Evolutionary conservation across 2,329 filamentous ascomycete genomes (phyloP).

Genomic region (Cytospora leucostoma): DNA sequence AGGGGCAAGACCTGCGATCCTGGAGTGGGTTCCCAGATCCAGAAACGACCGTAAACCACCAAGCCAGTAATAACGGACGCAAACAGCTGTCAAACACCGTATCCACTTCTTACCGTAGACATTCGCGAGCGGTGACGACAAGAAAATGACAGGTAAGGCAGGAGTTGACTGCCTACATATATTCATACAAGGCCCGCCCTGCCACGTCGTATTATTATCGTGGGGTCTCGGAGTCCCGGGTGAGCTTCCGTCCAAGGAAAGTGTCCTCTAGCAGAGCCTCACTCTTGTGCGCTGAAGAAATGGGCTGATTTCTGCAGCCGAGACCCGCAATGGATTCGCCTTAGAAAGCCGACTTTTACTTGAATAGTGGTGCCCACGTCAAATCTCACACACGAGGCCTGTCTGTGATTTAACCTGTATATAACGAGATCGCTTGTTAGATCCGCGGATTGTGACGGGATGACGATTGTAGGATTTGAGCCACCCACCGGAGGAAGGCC

Average conservation of each 20-base stretch:
- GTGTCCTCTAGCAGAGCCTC: constrained; percentile 15
- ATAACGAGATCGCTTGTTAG: constrained; percentile 26
- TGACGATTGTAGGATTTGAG: constrained; percentile 5
- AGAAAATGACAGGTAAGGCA: constrained; percentile 22
- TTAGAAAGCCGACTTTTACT: constrained; percentile 9
- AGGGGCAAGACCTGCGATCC: constrained; percentile 19
- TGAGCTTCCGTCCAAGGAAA: constrained; percentile 16
- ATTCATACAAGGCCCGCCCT: constrained; percentile 20
- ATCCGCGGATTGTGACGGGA: constrained; percentile 26
- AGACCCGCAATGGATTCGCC: constrained; percentile 12
- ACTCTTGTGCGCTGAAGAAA: constrained; percentile 14
- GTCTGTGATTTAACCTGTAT: constrained; percentile 16
- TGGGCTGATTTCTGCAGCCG: constrained; percentile 20
- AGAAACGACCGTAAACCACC: constrained; percentile 9
- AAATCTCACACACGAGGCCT: constrained; percentile 13
- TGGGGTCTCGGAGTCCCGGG: constrained; percentile 21
- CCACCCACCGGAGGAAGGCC: constrained; percentile 1
- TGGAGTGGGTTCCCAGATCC: constrained; percentile 19
- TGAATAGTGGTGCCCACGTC: constrained; percentile 1
- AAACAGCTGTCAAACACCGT: constrained; percentile 27
- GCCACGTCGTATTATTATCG: constrained; percentile 23
- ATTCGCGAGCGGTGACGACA: constrained; percentile 24
- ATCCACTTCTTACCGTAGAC: constrained; percentile 13
- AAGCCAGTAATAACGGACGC: constrained; percentile 20
- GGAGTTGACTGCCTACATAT: constrained; percentile 12